phyloP scores from a whole-genome alignment of 148 eudicot genomes.

The Simmondsia chinensis region DNA sequence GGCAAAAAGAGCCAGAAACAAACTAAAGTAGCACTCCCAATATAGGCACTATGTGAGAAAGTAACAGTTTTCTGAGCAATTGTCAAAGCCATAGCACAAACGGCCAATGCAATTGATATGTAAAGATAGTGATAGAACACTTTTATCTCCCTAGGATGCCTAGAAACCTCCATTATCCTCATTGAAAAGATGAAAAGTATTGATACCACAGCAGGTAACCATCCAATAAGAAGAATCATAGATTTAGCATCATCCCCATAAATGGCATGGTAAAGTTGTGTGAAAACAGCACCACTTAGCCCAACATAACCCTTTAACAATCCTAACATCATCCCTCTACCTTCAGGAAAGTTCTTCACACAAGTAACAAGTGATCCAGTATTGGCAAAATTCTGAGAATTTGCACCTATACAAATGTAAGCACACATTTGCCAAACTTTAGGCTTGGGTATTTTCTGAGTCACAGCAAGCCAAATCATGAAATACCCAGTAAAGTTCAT shows the following conservation, averaged over 20 bases:
- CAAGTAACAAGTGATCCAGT: constrained; percentile 36
- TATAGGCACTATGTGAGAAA: constrained; percentile 13
- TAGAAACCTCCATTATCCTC: constrained; percentile 17
- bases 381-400: constrained; percentile 35
- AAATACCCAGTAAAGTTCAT: constrained; percentile 46
- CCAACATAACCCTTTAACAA: constrained; percentile 43
- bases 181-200: constrained; percentile 28
- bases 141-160: constrained; percentile 20
- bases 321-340: constrained; percentile 37
- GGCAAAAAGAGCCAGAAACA: constrained; percentile 16
- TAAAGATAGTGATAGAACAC: constrained; percentile 29
- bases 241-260: constrained; percentile 35
- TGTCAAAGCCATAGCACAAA: constrained; percentile 36
- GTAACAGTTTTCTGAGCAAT: constrained; percentile 14
- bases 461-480: constrained; percentile 37
- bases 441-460: constrained; percentile 7
- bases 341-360: constrained; percentile 36
- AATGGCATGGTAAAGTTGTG: constrained; percentile 26
- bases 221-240: constrained; percentile 31
- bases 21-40: constrained; percentile 19
- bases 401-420: constrained; percentile 27
- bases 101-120: constrained; percentile 32
- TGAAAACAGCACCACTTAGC: constrained; percentile 35
- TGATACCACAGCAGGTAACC: constrained; percentile 42
- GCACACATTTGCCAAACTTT: constrained; percentile 36